Evolutionary conservation across 352 stramenopile species (phyloP).

Genomic region (Phytophthora capsici): DNA sequence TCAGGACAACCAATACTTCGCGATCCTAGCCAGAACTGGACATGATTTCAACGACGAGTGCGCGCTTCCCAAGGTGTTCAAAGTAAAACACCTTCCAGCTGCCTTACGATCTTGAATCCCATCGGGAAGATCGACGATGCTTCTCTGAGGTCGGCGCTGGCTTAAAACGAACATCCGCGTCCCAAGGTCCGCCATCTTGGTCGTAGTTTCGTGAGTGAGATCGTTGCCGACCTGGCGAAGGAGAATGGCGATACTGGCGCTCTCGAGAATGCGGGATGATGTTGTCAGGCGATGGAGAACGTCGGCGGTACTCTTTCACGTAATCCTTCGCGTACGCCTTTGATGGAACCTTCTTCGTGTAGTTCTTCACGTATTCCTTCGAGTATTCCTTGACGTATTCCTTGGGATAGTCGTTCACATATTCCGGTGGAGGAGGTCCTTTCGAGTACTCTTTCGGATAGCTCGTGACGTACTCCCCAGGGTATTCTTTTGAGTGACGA

Average conservation of each 20-base stretch:
- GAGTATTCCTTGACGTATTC: slow-evolving; percentile 15
- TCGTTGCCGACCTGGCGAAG: slow-evolving; percentile 25
- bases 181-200: slow-evolving; percentile 23
- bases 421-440: slow-evolving; percentile 6
- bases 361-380: slow-evolving; percentile 24
- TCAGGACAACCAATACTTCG: too few species aligned
- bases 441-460: slow-evolving; percentile 22
- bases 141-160: slow-evolving; percentile 23
- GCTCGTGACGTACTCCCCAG: slow-evolving; percentile 8
- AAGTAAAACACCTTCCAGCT: neutral
- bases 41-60: neutral
- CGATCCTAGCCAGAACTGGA: too few species aligned
- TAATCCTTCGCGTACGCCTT: slow-evolving; percentile 26
- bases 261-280: slow-evolving; percentile 26
- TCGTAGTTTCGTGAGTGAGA: slow-evolving; percentile 32
- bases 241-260: slow-evolving; percentile 26
- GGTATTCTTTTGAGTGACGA: slow-evolving; percentile 31
- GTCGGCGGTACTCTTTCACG: slow-evolving; percentile 23
- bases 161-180: slow-evolving; percentile 22
- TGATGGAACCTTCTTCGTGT: slow-evolving; percentile 17
- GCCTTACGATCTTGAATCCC: slow-evolving; percentile 40
- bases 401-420: slow-evolving; percentile 17
- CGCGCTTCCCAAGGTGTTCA: neutral
- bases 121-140: slow-evolving; percentile 35
- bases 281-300: slow-evolving; percentile 28